Evolutionary conservation across 78 protist genomes (phyloP), one percentile per base, ranked within the genome.

Genomic region (Kipferlia bialata): DNA sequence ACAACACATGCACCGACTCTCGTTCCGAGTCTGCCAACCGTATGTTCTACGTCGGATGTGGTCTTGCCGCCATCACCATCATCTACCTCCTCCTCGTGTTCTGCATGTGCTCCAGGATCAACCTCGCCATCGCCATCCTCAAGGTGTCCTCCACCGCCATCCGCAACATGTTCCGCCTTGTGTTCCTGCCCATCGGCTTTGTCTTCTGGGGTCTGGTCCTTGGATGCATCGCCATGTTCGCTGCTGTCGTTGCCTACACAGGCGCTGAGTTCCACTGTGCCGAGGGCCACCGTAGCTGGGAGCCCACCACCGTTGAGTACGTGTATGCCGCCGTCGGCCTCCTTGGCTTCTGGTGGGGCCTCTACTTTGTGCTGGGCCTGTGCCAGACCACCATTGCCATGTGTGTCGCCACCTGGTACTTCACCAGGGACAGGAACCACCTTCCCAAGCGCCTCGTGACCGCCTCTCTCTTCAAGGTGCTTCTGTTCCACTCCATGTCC

Each of bases 401-500:
- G n/a, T 7, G 44, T 10, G 55, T 57, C 3, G 76, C 66, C 36
- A 7, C 1, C 5, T 53, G 6, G 20, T 57, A 71, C 37, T 76
- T 53, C 10, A 6, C 48, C 16, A 1, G 66, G 1, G 74, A 71
- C 22, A 62, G 70, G 18, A 57, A 48, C 29, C 39, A 26, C 16
- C 18, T n/a, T 2, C n/a, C 7, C 15, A 24, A 36, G 41, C 33
- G 22, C 15, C 39, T n/a, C 62, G 67, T 76, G 36, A 34, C n/a
- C 36, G 13, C 24, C n/a, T 7, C 80, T 2, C n/a, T 76, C 20
- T 15, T 58, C 37, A 0, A 77, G 15, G 31, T 71, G 44, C 12
- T 55, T 5, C 15, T 28, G 22, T 75, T 54, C 45, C 73, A 73
- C 37, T 53, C 67, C 6, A 81, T 81, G 38, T 74, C 85, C 20